Evolutionary conservation across 495 filamentous ascomycete species (phyloP), one percentile per base, ranked within the genome.

Genomic region (Bacidia rubella): DNA sequence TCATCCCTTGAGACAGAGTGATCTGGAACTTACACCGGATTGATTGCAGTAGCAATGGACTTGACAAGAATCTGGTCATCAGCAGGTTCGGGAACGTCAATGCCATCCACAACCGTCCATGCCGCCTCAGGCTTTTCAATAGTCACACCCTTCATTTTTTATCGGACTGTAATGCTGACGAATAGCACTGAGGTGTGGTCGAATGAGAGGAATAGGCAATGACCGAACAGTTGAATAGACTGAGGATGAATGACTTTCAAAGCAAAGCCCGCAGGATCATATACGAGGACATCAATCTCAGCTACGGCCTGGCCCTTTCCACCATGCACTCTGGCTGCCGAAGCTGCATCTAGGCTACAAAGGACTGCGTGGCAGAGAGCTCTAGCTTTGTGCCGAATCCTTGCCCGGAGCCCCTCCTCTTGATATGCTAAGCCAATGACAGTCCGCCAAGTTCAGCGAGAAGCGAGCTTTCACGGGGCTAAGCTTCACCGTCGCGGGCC

Each of bases 1-100:
- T 46, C 20, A 11, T 23, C 43, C 9, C 21, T 9, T n/a, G 21
- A 20, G 43, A 46, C 23, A 32, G 11, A 11, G 24, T 10, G 23
- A 49, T 29, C 5, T 17, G 32, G 32, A 32, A 12, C 11, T 47
- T 61, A 67, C 65, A 67, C 60, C 5, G 64, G 64, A 46, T 67
- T 66, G n/a, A 67, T 51, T 2, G 53, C 65, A 2, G 64, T 56
- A 32, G 60, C 54, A 5, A 66, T 53, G 10, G 64, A 63, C 45
- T 61, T 64, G 21, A 67, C 64, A 1, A 67, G 60, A 21, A 67
- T 53, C 48, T 67, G 65, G 15, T 57, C 53, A 19, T 46, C 45
- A 1, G 42, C 58, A 42, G 64, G 64, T 11, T 25, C 47, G 11
- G 65, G 65, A 25, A 59, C 59, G 11, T 54, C 50, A 19, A 67